Base-by-base conservation (phyloP, 139 green algal genomes). In the Picochlorum costavermella region DNA sequence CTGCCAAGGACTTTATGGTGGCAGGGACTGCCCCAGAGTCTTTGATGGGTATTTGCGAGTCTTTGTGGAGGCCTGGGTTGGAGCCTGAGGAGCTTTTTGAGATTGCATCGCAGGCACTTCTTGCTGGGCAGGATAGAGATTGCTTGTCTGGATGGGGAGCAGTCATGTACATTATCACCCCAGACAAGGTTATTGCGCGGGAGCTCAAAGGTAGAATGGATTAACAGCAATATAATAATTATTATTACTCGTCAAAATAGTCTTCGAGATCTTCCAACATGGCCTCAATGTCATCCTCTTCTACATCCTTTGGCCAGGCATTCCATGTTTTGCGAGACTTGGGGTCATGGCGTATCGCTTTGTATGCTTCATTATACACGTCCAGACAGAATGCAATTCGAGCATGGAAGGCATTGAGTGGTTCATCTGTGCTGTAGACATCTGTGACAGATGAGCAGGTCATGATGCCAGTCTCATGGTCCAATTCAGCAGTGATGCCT, bases 51-150 rank as follows among this genome's bases (percentile, higher is more conserved):
- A 93, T 96, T 74, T 98, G 92, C 76, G 94, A 99, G 76, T 90
- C 79, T 16, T 90, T 97, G 69, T 98, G 86, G 81, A 69, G 76
- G 37, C 84, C 87, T 40, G 81, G 94, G 73, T 81, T 99, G 82
- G 78, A 84, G 14, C 60, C 92, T 6, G 94, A 99, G 60, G 92
- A 98, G 75, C 80, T 99, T 53, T 99, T 99, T 74, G 92, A 99
- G 81, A 89, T 85, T 26, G 75, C 94, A 11, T 79, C 83, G 8
- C 88, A 98, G 73, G 95, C 87, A 68, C 64, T 99, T 66, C 72
- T 97, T 5, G 80, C 81, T 2, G 95, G 92, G 44, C 81, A 92
- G 11, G 88, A 96, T 67, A 75, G 94, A 9, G 94, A 99, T 69
- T 95, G 89, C 6, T 75, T 98, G 25, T 85, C 89, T 61, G 94